Base-by-base conservation (phyloP, 2,329 filamentous ascomycete species). In the Sporothrix dimorphospora region DNA sequence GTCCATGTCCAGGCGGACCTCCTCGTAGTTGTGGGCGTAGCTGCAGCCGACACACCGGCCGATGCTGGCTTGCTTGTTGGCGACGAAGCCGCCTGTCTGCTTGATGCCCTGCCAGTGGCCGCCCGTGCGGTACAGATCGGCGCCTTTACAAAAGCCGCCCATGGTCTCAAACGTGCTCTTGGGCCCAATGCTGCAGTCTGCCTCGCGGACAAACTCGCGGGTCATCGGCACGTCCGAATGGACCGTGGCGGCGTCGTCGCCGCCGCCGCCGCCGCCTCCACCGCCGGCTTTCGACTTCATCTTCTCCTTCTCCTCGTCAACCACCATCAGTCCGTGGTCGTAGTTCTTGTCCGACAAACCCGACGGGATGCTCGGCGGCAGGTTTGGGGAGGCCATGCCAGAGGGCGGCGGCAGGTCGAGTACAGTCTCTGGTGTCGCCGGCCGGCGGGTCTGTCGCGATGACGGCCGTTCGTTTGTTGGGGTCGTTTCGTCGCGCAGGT, bases 61-160 rank as follows among this genome's bases (percentile, higher is more conserved):
- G 12, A 78, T 77, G 11, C 69, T 72, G 11, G 74, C 68, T 34
- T 74, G 72, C 27, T 76, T 77, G 65, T 78, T 78, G 16, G 74
- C 75, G 2, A 77, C 77, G 42, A 77, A 77, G 57, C 77, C 78
- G 4, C 74, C 74, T 1, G 75, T 76, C 72, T 79, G 75, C 67
- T 79, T 79, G 55, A 83, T 80, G 40, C 82, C 82, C 38, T 76
- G 77, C 75, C 79, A 79, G 59, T 81, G 79, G 0, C 80, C 80
- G 7, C 78, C 80, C 5, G 77, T 72, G 16, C 79, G 77, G 74
- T 82, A 83, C 3, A 75, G 76, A n/a, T 78, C 78, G 7, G 82
- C 81, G 1, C 82, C 82, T 7, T 78, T 72, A 74, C 83, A 84
- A 65, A 84, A 80, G 0, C 82, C 81, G 11, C 79, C 79, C 21